These are phyloP conservation scores for Ustilago vetiveriae DNA, from an alignment of 1,284 basidiomycete species.

Conservation along the genomic window DNA sequence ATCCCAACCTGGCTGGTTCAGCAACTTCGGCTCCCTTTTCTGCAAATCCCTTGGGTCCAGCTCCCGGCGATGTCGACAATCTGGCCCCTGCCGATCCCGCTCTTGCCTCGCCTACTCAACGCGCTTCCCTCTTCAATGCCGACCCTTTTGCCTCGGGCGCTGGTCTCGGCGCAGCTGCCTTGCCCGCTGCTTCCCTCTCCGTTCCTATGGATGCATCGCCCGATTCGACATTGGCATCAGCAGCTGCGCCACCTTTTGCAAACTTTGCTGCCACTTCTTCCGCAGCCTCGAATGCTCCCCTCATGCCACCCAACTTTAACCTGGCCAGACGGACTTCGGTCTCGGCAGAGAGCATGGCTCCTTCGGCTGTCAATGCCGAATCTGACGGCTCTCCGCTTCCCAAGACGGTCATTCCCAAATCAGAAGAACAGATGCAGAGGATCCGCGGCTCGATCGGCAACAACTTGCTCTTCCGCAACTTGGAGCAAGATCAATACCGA, in stretches of 20 bases:
- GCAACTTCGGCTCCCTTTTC: conserved; percentile 25
- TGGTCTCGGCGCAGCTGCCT: not conserved
- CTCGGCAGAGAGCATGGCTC: conserved; percentile 93
- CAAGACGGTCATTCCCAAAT: conserved; percentile 73
- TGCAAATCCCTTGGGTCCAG: conserved; percentile 39
- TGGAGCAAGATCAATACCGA: conserved; percentile 93
- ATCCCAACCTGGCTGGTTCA: conserved; percentile 11
- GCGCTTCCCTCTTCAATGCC: conserved; percentile 32
- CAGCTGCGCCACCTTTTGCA: conserved; percentile 5
- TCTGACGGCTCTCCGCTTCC: conserved; percentile 23
- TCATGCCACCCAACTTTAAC: conserved; percentile 73
- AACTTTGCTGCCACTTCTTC: conserved; percentile 8
- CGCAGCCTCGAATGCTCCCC: conserved; percentile 7
- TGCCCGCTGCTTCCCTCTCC: conserved; percentile 8
- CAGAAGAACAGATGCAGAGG: conserved; percentile 82
- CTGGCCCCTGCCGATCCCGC: conserved; percentile 26
- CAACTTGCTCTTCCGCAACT: conserved; percentile 94
- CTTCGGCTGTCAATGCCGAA: conserved; percentile 66
- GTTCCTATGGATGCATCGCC: conserved; percentile 26
- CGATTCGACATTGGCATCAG: conserved; percentile 16
- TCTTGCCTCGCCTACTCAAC: conserved; percentile 40
- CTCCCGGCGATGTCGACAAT: conserved; percentile 24
- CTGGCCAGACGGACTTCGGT: conserved; percentile 91
- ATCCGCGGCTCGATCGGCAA: conserved; percentile 86
- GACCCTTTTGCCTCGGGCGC: conserved; percentile 29